phyloP scores from a whole-genome alignment of 257 asterid species.

The Plantago ovata region DNA sequence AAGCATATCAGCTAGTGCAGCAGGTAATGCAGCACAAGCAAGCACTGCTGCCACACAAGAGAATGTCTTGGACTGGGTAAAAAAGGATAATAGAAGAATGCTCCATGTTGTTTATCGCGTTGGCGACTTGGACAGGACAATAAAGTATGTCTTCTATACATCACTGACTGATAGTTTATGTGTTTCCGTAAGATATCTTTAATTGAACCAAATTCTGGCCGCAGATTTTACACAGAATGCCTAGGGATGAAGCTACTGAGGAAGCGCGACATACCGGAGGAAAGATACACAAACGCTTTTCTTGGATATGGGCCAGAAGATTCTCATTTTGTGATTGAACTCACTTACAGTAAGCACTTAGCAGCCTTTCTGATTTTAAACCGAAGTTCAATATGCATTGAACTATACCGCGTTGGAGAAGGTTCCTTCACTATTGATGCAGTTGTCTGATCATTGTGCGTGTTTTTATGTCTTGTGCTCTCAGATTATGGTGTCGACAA shows the following conservation, averaged over 20 bases:
- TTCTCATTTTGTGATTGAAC: constrained; percentile 94
- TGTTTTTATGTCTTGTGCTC: constrained; percentile 22
- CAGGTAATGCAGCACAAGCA: constrained; percentile 65
- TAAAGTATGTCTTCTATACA: constrained; percentile 50
- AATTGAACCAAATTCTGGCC: constrained; percentile 23
- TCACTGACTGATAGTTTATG: constrained; percentile 14
- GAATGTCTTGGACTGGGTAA: constrained; percentile 78
- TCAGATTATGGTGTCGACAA: constrained; percentile 94
- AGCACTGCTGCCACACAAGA: constrained; percentile 64
- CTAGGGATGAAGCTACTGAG: constrained; percentile 95
- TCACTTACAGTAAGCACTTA: constrained; percentile 79
- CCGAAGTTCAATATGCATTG: constrained; percentile 17
- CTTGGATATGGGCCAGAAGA: constrained; percentile 99
- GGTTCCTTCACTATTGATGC: constrained; percentile 7
- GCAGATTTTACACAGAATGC: constrained; percentile 96
- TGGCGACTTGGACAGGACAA: constrained; percentile 96
- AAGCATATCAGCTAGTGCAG: constrained; percentile 35
- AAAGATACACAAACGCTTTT: constrained; percentile 92
- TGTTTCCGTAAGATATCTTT: constrained; percentile 8
- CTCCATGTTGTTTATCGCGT: constrained; percentile 98
- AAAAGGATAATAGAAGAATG: constrained; percentile 90
- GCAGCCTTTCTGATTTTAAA: constrained; percentile 1
- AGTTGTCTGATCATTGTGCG: constrained; percentile 14
- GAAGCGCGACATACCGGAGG: constrained; percentile 91
- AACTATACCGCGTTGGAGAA: background rate